Evolutionary conservation across 306 rosid genomes (phyloP), one percentile per base, ranked within the genome.

Genomic region (Fragaria nilgerrensis): DNA sequence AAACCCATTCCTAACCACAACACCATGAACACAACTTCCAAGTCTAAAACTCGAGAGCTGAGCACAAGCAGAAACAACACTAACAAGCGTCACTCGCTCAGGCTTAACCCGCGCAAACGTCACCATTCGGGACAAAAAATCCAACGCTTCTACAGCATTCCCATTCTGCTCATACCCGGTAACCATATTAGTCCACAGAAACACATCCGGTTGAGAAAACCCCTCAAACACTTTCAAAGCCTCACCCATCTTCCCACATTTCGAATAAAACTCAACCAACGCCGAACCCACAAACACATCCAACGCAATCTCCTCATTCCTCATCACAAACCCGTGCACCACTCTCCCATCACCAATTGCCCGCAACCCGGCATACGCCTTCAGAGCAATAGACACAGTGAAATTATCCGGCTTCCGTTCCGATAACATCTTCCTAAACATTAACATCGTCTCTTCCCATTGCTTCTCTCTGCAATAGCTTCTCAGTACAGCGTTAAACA

Each of bases 281-380:
- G 90, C 88, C 48, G 92, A 84, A 74, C 96, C 97, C 62, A 89
- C 97, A 84, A 79, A 91, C 86, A 91, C 75, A 72, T 90, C 96
- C 50, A 20, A 16, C 27, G 82, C 81, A 34, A 77, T 49, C 85
- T 77, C 75, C 85, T 69, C 77, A 48, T 70, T 71, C 75, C 87
- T 92, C 87, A 77, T 78, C 34, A 83, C 79, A 73, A 89, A 85
- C 56, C 94, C 97, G 58, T 92, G 96, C 81, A 92, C 59, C 67
- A 76, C 70, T 82, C 67, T 78, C 22, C 96, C 97, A 82, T 77
- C 25, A 20, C 73, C 41, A 32, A 87, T 81, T 66, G 78, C 86
- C 79, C 43, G 75, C 68, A 89, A 75, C 47, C 87, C 85, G 0
- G 86, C 81, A 72, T 96, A 90, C 0, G 94, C 88, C 83, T 86